Evolutionary conservation across 495 filamentous ascomycete genomes (phyloP).

Genomic region (Bacidia gigantensis): DNA sequence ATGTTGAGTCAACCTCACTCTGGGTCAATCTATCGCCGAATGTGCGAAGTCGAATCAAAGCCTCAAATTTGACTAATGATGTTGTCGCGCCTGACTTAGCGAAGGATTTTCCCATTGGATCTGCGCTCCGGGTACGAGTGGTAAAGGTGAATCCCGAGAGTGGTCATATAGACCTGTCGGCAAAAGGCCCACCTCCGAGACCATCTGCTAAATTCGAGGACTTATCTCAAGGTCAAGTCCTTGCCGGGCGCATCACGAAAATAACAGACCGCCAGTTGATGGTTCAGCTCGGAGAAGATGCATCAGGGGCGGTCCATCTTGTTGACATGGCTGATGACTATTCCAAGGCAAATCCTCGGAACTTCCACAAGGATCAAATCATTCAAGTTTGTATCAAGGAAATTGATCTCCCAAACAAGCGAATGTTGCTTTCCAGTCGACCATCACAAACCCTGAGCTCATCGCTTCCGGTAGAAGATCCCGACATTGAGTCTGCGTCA

Average conservation of each 20-base stretch:
- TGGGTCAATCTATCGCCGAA: conserved; percentile 91
- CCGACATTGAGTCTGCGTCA: conserved; percentile 51
- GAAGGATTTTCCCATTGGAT: conserved; percentile 80
- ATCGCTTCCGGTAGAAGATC: conserved; percentile 66
- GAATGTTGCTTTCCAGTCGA: conserved; percentile 63
- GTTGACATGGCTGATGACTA: conserved; percentile 80
- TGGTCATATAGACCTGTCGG: conserved; percentile 69
- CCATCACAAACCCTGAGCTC: conserved; percentile 83
- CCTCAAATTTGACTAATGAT: conserved; percentile 77
- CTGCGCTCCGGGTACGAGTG: conserved; percentile 65
- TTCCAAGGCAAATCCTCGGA: conserved; percentile 50
- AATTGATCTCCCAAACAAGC: conserved; percentile 72
- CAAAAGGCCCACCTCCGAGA: conserved; percentile 38
- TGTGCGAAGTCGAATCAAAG: conserved; percentile 66
- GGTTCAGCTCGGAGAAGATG: conserved; percentile 64
- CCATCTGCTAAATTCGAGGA: conserved; percentile 50
- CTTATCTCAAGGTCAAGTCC: conserved; percentile 60
- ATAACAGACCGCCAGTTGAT: conserved; percentile 68
- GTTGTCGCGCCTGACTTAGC: conserved; percentile 57
- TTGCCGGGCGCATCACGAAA: conserved; percentile 74
- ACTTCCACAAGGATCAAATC: conserved; percentile 67
- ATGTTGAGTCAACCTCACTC: conserved; percentile 56
- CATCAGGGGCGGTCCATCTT: conserved; percentile 61
- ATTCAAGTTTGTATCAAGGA: conserved; percentile 69
- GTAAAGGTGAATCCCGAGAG: conserved; percentile 58